Evolutionary conservation across 805 yeast genomes (phyloP), one percentile per base, ranked within the genome.

Genomic region (Jamesozyma jinghongensis): DNA sequence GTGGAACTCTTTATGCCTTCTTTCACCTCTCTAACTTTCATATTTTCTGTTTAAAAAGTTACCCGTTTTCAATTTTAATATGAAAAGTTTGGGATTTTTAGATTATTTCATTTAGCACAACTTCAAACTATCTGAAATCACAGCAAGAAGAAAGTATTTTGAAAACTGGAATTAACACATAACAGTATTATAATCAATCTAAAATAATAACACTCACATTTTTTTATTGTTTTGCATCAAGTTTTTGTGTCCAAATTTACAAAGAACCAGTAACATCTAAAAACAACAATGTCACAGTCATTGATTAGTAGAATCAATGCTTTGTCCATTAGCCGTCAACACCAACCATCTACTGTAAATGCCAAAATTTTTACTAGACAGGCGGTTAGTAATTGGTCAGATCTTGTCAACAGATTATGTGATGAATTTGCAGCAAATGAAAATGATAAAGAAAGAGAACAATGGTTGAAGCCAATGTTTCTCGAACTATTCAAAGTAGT

Each of bases 391-490:
- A 40, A 51, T 32, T 50, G 56, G 53, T 18, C 44, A 7, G 20
- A 40, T 10, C 42, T 36, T 18, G 36, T 40, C 18, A 40, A 38
- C 10, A 40, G 39, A n/a, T 34, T 54, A n/a, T 30, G 43, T 19
- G 14, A 34, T 3, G 42, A 48, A 10, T 50, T 52, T 25, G 31
- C 17, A 17, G 42, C 20, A 5, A 26, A 48, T 5, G 50, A 51
- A 20, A 41, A 40, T 19, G 36, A 41, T 18, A 43, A 43, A 12
- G 54, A 51, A 8, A 49, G 47, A 36, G 43, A 42, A 25, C 37
- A 43, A 14, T 54, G 61, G 61, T 40, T 56, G n/a, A 51, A 45
- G 30, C 28, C 30, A n/a, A 26, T 51, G 7, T 46, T 51, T 18
- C 33, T 26, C 11, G 57, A 53, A 33, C 16, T 53, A 16, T 46